Conservation (phyloP, 495 filamentous ascomycete genomes). For the Acidomyces sp. region DNA sequence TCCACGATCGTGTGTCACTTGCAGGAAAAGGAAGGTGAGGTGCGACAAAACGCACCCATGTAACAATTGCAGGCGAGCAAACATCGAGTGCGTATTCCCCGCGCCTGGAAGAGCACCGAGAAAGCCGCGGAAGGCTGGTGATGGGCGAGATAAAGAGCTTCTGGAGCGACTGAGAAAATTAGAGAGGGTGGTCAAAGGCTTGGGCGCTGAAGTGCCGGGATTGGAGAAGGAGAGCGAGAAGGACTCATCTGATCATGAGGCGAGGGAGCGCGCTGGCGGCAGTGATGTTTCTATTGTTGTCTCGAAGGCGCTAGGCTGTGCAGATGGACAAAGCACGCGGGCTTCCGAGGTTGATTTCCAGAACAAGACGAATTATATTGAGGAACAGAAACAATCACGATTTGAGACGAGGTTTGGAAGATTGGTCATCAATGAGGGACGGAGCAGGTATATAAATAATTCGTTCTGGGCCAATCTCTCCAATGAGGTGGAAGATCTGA, state of each 20-base stretch:
- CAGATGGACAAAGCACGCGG: neutral
- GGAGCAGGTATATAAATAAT: slow-evolving; percentile 75
- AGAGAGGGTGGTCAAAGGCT: slow-evolving; percentile 65
- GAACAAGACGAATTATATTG: slow-evolving; percentile 22
- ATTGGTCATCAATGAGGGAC: slow-evolving; percentile 67
- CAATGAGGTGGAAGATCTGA: slow-evolving; percentile 65
- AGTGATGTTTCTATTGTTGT: slow-evolving; percentile 5
- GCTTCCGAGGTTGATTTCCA: slow-evolving; percentile 2
- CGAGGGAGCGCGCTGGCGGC: slow-evolving; percentile 16
- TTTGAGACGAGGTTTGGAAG: slow-evolving; percentile 50
- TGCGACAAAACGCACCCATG: slow-evolving; percentile 80
- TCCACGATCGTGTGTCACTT: slow-evolving; percentile 71
- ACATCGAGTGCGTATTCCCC: slow-evolving; percentile 73
- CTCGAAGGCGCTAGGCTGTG: neutral
- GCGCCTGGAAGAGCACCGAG: slow-evolving; percentile 69
- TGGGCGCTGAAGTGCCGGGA: slow-evolving; percentile 37
- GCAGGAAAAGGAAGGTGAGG: slow-evolving; percentile 69
- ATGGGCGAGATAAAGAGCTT: slow-evolving; percentile 48
- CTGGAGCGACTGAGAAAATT: slow-evolving; percentile 63
- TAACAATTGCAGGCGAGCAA: slow-evolving; percentile 66
- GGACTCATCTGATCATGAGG: slow-evolving; percentile 7
- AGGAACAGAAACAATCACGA: slow-evolving; percentile 18
- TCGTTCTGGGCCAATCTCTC: slow-evolving; percentile 80
- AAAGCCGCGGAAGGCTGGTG: slow-evolving; percentile 51
- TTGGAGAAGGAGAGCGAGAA: slow-evolving; percentile 21